phyloP scores from a whole-genome alignment of 169 alveolate species.

The Babesia gibsoni region DNA sequence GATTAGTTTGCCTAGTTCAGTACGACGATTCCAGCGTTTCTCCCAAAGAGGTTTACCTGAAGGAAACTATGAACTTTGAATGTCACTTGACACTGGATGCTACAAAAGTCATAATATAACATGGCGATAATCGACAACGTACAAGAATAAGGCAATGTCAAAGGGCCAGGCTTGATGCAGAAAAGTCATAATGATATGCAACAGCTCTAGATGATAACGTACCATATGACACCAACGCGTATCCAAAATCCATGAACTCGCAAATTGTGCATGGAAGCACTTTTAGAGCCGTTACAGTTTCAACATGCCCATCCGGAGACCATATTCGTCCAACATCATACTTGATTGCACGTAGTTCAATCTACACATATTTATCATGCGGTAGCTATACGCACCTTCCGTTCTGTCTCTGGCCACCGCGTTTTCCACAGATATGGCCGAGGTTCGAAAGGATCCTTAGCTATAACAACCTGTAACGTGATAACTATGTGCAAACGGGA shows the following conservation, averaged over 20 bases:
- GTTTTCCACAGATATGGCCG: constrained; percentile 61
- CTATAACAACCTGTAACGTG: constrained; percentile 26
- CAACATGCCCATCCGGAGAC: constrained; percentile 75
- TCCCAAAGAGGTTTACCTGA: constrained; percentile 75
- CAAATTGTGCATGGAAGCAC: constrained; percentile 72
- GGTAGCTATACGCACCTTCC: constrained; percentile 19
- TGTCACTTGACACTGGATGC: not conserved
- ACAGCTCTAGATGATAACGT: not conserved
- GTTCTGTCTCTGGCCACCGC: constrained; percentile 57
- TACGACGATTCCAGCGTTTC: constrained; percentile 71
- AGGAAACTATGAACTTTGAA: not conserved
- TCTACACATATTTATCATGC: constrained; percentile 29
- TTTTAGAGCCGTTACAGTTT: constrained; percentile 67
- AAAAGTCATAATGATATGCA: not conserved
- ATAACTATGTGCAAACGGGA: too few species aligned
- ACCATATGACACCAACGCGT: constrained; percentile 75
- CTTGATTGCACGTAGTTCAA: constrained; percentile 68
- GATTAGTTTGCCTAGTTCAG: constrained; percentile 70
- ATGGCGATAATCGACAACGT: too few species aligned
- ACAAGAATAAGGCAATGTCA: too few species aligned
- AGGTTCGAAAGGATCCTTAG: constrained; percentile 52
- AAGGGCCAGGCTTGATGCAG: not conserved
- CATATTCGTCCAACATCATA: constrained; percentile 64
- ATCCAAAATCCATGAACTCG: constrained; percentile 71
- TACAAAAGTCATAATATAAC: not conserved